Evolutionary conservation across 768 basidiomycete genomes (phyloP).

Genomic region (Melanogaster broomeanus): DNA sequence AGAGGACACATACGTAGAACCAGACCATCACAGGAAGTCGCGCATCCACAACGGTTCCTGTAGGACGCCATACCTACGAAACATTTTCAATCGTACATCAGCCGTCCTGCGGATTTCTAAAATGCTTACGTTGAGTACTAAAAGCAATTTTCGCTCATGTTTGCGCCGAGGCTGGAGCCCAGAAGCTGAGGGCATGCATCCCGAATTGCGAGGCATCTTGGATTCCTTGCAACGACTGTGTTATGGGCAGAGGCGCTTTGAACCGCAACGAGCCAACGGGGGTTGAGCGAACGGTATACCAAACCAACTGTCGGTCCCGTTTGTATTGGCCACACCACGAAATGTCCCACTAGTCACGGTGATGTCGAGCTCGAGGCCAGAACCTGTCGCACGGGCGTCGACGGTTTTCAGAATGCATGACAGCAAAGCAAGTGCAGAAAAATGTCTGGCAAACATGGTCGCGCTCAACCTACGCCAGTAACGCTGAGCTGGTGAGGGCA

Average conservation of each 20-base stretch:
- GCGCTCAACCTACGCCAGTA: too few species aligned
- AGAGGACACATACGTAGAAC: conserved; percentile 4
- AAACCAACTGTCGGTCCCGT: conserved; percentile 53
- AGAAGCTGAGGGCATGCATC: conserved; percentile 53
- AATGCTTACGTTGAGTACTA: conserved; percentile 43
- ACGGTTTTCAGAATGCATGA: too few species aligned
- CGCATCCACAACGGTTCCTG: conserved; percentile 1
- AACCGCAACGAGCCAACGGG: conserved; percentile 56
- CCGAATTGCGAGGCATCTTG: conserved; percentile 47
- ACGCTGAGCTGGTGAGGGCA: too few species aligned
- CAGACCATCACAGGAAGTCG: conserved; percentile 20
- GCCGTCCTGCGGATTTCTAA: not conserved
- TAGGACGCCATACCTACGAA: conserved; percentile 18
- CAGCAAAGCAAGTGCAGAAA: too few species aligned
- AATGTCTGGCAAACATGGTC: too few species aligned
- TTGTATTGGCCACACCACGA: conserved; percentile 40
- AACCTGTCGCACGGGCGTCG: too few species aligned
- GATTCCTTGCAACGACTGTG: conserved; percentile 25
- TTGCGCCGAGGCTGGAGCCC: conserved; percentile 36
- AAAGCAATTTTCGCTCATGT: conserved; percentile 48
- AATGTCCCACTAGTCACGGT: conserved; percentile 42
- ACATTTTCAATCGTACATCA: not conserved
- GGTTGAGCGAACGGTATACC: conserved; percentile 60
- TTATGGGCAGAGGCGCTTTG: conserved; percentile 48
- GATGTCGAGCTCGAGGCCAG: too few species aligned